Conservation (phyloP, 2,329 filamentous ascomycete genomes). For the Fusarium denticulatum region DNA sequence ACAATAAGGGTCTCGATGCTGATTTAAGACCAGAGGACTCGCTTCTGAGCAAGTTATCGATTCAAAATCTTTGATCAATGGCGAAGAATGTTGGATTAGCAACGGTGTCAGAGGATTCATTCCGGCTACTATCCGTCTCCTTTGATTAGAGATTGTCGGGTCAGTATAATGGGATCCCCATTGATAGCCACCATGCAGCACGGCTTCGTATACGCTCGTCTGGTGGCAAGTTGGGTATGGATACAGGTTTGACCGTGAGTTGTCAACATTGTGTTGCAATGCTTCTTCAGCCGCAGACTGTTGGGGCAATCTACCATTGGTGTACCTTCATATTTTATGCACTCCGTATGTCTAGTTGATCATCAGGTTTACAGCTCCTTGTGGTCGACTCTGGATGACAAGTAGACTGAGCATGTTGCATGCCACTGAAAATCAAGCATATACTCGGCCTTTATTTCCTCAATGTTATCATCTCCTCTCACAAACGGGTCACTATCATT, state of each 20-base stretch:
- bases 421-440: not conserved
- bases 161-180: not conserved
- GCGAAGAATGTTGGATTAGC: slow-evolving; percentile 87
- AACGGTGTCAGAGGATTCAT: slow-evolving; percentile 87
- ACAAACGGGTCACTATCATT: not conserved
- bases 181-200: not conserved
- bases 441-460: not conserved
- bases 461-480: not conserved
- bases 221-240: slow-evolving; percentile 15
- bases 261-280: slow-evolving; percentile 6
- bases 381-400: not conserved
- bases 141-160: not conserved
- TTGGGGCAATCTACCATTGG: not conserved
- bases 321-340: not conserved
- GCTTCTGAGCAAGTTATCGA: slow-evolving; percentile 72
- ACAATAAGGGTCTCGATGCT: not conserved
- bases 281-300: not conserved
- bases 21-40: slow-evolving; percentile 56
- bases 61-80: slow-evolving; percentile 69
- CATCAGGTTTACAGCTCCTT: not conserved
- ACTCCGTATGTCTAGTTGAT: not conserved
- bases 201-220: not conserved
- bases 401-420: not conserved
- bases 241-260: not conserved
- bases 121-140: slow-evolving; percentile 54